Percentiles rank a stretch among this genome's conserved stretches.
Conservation (phyloP, 2,329 filamentous ascomycete species). For the Exophiala oligosperma region DNA sequence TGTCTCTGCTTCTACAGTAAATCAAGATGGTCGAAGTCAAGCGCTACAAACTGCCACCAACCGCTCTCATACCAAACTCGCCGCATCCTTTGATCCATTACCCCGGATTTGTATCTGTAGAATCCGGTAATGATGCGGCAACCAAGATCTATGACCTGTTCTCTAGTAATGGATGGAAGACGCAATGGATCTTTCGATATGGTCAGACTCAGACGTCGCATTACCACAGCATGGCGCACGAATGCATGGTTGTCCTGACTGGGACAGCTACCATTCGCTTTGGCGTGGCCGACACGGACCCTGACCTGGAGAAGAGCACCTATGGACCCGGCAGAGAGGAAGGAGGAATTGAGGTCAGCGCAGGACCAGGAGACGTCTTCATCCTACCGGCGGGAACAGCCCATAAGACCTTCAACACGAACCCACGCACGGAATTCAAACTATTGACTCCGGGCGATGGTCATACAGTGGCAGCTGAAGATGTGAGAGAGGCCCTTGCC, state of each 20-base stretch:
- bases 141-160: slow-evolving; percentile 47
- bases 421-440: slow-evolving; percentile 39
- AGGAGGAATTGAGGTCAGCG: slow-evolving; percentile 52
- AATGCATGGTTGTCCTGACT: slow-evolving; percentile 59
- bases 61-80: slow-evolving; percentile 52
- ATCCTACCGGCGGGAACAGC: slow-evolving; percentile 58
- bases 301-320: slow-evolving; percentile 42
- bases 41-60: slow-evolving; percentile 42
- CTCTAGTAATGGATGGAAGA: slow-evolving; percentile 51
- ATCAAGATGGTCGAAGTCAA: slow-evolving; percentile 56
- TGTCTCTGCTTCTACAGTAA: too few species aligned
- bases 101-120: slow-evolving; percentile 40
- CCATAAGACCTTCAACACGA: slow-evolving; percentile 54
- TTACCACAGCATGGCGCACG: slow-evolving; percentile 58
- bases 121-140: slow-evolving; percentile 28
- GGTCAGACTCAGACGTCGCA: slow-evolving; percentile 56
- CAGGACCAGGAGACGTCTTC: slow-evolving; percentile 57
- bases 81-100: slow-evolving; percentile 57
- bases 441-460: slow-evolving; percentile 49
- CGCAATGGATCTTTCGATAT: slow-evolving; percentile 60
- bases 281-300: slow-evolving; percentile 52
- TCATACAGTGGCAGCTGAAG: slow-evolving; percentile 36
- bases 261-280: slow-evolving; percentile 56
- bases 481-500: slow-evolving; percentile 38
- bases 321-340: slow-evolving; percentile 44